phyloP scores from a whole-genome alignment of 176 grass and related monocot species.

The Bromus sterilis region DNA sequence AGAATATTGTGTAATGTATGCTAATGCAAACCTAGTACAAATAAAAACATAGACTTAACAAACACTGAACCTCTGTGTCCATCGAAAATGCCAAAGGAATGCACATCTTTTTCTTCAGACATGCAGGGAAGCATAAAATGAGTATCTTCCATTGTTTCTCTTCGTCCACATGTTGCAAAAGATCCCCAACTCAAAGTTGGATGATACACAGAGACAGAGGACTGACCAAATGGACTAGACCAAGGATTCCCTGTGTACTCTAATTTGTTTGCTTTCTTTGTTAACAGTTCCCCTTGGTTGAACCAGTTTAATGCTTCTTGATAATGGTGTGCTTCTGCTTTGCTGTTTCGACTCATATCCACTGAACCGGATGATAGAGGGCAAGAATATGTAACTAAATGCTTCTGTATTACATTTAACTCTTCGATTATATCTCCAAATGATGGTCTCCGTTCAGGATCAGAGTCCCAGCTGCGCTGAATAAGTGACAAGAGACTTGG shows the following conservation, averaged over 20 bases:
- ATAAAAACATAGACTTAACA: background rate
- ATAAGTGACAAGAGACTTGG: slow-evolving; percentile 71
- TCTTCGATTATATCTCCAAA: slow-evolving; percentile 64
- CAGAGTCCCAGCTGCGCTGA: slow-evolving; percentile 62
- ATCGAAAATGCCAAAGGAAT: slow-evolving; percentile 95
- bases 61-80: slow-evolving; percentile 78
- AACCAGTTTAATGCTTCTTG: slow-evolving; percentile 80
- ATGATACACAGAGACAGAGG: slow-evolving; percentile 24
- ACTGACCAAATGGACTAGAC: slow-evolving; percentile 37
- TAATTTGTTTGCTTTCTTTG: slow-evolving; percentile 30
- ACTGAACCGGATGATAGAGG: slow-evolving; percentile 5
- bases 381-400: slow-evolving; percentile 27
- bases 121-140: slow-evolving; percentile 85
- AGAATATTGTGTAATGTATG: slow-evolving; percentile 27
- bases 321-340: slow-evolving; percentile 29
- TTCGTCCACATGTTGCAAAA: slow-evolving; percentile 78
- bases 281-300: slow-evolving; percentile 59
- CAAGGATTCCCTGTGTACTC: slow-evolving; percentile 21
- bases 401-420: slow-evolving; percentile 37
- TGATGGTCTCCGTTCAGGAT: slow-evolving; percentile 72
- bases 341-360: slow-evolving; percentile 35
- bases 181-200: slow-evolving; percentile 93
- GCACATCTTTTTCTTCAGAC: slow-evolving; percentile 50
- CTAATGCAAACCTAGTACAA: slow-evolving; percentile 4
- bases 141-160: slow-evolving; percentile 95